Conservation (phyloP, 352 stramenopile species). For the Phytopythium delawarense region DNA sequence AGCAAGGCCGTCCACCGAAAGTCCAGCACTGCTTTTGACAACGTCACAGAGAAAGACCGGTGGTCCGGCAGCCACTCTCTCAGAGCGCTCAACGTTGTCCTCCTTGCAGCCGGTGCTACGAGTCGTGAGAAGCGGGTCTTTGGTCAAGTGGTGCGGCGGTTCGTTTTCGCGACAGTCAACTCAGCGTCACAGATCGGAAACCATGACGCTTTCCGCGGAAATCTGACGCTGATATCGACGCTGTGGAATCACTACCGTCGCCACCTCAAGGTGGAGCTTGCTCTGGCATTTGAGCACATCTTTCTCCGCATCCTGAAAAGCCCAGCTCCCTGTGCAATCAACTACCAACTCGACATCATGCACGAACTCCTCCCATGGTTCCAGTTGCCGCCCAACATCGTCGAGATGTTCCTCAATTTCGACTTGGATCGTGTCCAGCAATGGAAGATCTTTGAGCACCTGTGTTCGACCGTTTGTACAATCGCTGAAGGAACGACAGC, state of each 20-base stretch:
- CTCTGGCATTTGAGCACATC: constrained; percentile 78
- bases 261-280: constrained; percentile 80
- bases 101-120: constrained; percentile 40
- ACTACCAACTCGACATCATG: constrained; percentile 75
- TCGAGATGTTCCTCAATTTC: constrained; percentile 88
- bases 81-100: constrained; percentile 63
- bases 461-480: constrained; percentile 65
- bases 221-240: constrained; percentile 61
- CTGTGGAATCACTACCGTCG: constrained; percentile 85
- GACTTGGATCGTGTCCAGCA: constrained; percentile 84
- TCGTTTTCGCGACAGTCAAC: constrained; percentile 72
- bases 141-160: constrained; percentile 70
- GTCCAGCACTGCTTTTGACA: constrained; percentile 25
- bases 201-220: constrained; percentile 50
- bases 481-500: constrained; percentile 59
- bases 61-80: constrained; percentile 62
- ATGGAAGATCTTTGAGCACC: constrained; percentile 88
- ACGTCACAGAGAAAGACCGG: constrained; percentile 41
- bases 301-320: constrained; percentile 70
- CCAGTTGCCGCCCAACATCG: constrained; percentile 81
- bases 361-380: constrained; percentile 74
- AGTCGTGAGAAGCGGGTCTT: constrained; percentile 62
- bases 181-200: constrained; percentile 57
- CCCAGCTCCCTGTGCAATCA: constrained; percentile 33
- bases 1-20: constrained; percentile 70